These are phyloP conservation scores for Castanea mollissima DNA, from an alignment of 306 rosid species.

Conservation along the genomic window DNA sequence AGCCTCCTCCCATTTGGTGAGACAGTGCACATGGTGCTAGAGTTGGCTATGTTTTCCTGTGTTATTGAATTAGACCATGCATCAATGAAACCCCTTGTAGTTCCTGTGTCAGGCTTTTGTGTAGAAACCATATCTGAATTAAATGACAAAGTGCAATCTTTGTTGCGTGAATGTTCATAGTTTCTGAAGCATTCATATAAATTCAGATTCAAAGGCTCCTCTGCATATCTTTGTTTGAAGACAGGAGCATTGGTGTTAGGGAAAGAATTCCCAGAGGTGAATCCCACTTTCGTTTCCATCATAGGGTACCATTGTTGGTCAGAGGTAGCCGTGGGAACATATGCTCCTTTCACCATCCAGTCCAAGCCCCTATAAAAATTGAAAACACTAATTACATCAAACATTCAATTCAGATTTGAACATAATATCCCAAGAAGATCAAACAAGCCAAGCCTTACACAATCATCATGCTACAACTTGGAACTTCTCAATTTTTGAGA, in stretches of 20 bases:
- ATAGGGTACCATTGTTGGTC: conserved; percentile 51
- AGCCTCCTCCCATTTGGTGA: conserved; percentile 40
- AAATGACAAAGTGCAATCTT: conserved; percentile 29
- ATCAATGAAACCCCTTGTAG: conserved; percentile 63
- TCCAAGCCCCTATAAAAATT: conserved; percentile 49
- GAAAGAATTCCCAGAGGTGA: conserved; percentile 29
- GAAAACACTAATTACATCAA: conserved; percentile 20
- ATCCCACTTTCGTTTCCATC: conserved; percentile 46
- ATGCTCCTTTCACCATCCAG: conserved; percentile 60
- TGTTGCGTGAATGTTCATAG: conserved; percentile 34
- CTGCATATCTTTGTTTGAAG: conserved; percentile 10
- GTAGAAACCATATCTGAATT: conserved; percentile 40
- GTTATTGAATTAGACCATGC: conserved; percentile 62
- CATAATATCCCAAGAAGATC: background rate
- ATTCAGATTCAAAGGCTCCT: conserved; percentile 43
- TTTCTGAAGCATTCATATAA: conserved; percentile 36
- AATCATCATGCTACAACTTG: background rate
- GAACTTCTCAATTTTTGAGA: background rate
- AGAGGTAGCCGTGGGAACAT: conserved; percentile 40
- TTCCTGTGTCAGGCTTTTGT: conserved; percentile 27
- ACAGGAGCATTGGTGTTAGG: conserved; percentile 16
- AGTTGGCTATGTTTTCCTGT: conserved; percentile 18
- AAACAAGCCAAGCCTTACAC: background rate
- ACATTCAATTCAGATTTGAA: background rate
- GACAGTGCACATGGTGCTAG: conserved; percentile 25